Base-by-base conservation (phyloP, 495 filamentous ascomycete genomes). In the Neurospora cerealis region DNA sequence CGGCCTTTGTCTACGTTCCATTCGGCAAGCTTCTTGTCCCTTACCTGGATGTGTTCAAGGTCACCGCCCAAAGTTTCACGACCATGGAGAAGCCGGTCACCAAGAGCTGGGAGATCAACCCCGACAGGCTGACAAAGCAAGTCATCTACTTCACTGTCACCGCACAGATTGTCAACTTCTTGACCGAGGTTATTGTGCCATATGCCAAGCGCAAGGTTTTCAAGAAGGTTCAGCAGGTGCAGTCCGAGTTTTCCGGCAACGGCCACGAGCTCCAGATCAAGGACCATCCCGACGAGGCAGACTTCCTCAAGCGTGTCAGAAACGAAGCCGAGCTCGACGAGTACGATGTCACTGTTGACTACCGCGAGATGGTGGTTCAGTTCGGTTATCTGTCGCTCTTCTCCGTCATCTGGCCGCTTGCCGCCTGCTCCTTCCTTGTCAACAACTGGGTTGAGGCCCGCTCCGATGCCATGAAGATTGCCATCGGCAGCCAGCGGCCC, bases 391-490 rank as follows among this genome's bases (percentile, higher is more conserved):
- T 99, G n/a, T 91, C 93, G 0, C 88, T 99, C 3, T 99, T 99
- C 84, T 94, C 92, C 3, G 92, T 96, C 3, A 87, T 95, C 60
- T 99, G 96, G 96, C 96, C 96, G 0, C 85, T 98, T 6, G 93
- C 95, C 0, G 90, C 91, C 0, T 86, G 94, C 41, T 96, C 93
- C 0, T 99, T 98, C 87, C 83, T 98, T 11, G 84, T 96, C 81
- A 98, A 98, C 81, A 96, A 99, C 84, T 99, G 96, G 96, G 79
- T 99, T 70, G 96, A 99, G 77, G 88, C 98, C 17, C 92, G 96
- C 36, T 92, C 92, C 32, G 96, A 99, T 75, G 95, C 97, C 19
- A 88, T 95, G 82, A 99, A 99, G 79, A 99, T 99, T 75, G 94
- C 94, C 76, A 84, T 93, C 71, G 92, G 94, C 80, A 95, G 93